Base-by-base conservation (phyloP, 345 rosid species). In the Noccaea caerulescens region DNA sequence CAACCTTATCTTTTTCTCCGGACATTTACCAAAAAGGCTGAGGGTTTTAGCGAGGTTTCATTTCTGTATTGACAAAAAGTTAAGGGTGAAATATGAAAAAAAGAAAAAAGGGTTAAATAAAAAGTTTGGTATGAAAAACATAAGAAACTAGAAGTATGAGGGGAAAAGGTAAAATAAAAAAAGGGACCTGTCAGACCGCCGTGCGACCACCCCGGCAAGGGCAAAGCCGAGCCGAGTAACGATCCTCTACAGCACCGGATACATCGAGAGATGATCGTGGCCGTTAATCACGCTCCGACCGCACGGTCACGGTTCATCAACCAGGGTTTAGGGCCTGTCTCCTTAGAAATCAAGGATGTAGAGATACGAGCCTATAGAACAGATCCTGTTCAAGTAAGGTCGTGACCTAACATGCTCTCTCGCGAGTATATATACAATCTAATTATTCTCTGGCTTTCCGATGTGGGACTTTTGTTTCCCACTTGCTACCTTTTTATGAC, bases 371-470 rank as follows among this genome's bases (percentile, higher is more conserved):
- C 69, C 74, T 32, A 33, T 58, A 76, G 36, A 58, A 49, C 49
- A 30, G 67, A 66, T 73, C 77, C 58, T 70, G 74, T 63, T 72
- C 78, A 73, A 66, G 77, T 73, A 75, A 75, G 69, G 69, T 75
- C 78, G 78, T 75, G 51, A 13, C 23, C 67, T 1, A 0, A 1
- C 0, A 0, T 58, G 9, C 0, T 30, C 4, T 50, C 13, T 58
- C 0, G 6, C 0, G 5, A 1, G 0, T 51, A 66, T 58, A 73
- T 58, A 74, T 3, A 13, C 1, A 13, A 4, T 2, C 0, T 6
- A 1, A 0, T 0, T 5, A 8, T 20, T 1, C 12, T 1, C 2
- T 8, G 6, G 0, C 0, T 59, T 11, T 0, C 6, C 78, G 73
- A 67, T 68, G 73, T 52, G 78, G 78, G 68, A 66, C 25, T 2